A percentile compares a stretch with the other conserved stretches of the same genome.
phyloP scores from a whole-genome alignment of 768 basidiomycete genomes.

The Tephrocybe sp. region DNA sequence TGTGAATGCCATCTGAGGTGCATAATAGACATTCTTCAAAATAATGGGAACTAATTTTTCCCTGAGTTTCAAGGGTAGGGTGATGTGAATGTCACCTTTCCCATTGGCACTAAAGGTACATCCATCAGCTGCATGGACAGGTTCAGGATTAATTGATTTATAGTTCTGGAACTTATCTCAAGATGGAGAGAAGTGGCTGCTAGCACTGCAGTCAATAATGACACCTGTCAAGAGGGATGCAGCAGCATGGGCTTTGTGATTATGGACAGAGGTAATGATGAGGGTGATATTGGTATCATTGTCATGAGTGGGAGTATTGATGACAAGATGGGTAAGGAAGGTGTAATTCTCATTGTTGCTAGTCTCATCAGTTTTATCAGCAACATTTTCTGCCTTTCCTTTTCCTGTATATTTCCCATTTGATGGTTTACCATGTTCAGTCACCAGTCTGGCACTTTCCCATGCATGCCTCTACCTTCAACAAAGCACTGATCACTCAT shows the following conservation, averaged over 20 bases:
- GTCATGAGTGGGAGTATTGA: not conserved
- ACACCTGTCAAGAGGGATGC: not conserved
- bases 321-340: too few species aligned
- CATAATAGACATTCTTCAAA: slow-evolving; percentile 20
- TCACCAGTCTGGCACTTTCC: not conserved
- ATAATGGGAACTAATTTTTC: not conserved
- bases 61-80: slow-evolving; percentile 10
- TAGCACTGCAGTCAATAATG: not conserved
- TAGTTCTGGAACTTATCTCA: too few species aligned
- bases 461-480: too few species aligned
- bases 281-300: not conserved
- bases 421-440: too few species aligned
- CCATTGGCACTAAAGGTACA: slow-evolving; percentile 20
- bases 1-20: slow-evolving; percentile 5
- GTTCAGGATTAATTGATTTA: not conserved
- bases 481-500: slow-evolving; percentile 7
- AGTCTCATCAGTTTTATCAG: too few species aligned
- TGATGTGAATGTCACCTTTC: slow-evolving; percentile 25
- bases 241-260: slow-evolving; percentile 1
- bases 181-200: too few species aligned
- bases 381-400: not conserved
- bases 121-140: slow-evolving; percentile 8
- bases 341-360: too few species aligned
- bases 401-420: too few species aligned
- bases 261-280: not conserved